phyloP scores from a whole-genome alignment of 176 grass and related monocot genomes.

The Ampelocalamus luodianensis region DNA sequence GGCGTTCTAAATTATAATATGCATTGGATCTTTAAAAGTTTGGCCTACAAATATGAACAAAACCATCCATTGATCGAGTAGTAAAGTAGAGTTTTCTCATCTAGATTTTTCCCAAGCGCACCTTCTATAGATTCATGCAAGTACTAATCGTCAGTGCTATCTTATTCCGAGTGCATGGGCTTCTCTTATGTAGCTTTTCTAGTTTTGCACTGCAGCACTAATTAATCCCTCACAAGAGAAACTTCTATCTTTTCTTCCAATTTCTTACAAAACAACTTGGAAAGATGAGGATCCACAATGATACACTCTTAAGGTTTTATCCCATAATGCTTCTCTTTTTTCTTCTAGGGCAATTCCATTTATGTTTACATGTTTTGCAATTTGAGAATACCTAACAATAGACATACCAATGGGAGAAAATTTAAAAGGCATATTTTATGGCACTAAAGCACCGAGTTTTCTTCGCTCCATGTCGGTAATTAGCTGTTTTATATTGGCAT shows the following conservation, averaged over 20 bases:
- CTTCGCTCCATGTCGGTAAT: not conserved
- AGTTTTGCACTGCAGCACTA: constrained; percentile 28
- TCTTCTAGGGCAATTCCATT: not conserved
- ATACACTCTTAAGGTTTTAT: not conserved
- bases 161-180: constrained; percentile 29
- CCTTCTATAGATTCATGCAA: constrained; percentile 56
- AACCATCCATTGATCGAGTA: constrained; percentile 34
- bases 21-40: constrained; percentile 16
- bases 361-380: not conserved
- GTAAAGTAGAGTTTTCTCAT: constrained; percentile 37
- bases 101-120: constrained; percentile 51
- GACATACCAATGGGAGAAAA: not conserved
- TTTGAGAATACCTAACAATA: not conserved
- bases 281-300: not conserved
- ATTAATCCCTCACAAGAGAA: not conserved
- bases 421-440: not conserved
- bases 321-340: not conserved
- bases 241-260: not conserved
- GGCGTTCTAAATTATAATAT: not conserved
- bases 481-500: not conserved
- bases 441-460: not conserved
- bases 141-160: not conserved
- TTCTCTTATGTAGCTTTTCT: constrained; percentile 42
- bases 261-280: not conserved
- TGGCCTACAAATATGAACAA: constrained; percentile 39